Percentiles rank a stretch among this genome's conserved stretches.
Conservation (phyloP, 805 yeast species). For the Candida mattraensis region DNA sequence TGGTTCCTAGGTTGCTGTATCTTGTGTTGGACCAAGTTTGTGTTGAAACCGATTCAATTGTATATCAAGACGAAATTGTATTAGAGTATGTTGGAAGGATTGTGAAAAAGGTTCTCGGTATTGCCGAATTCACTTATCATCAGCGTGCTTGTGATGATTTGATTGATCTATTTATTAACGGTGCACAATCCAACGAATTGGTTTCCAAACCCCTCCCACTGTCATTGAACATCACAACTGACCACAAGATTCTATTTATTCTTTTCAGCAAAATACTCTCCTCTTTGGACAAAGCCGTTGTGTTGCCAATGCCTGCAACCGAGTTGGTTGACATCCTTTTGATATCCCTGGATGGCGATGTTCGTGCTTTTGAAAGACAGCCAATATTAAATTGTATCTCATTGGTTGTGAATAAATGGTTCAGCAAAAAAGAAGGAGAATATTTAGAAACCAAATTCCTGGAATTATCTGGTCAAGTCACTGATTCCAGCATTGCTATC, state of each 20-base stretch:
- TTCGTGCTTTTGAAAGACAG: constrained; percentile 40
- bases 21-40: constrained; percentile 14
- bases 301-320: constrained; percentile 23
- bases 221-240: constrained; percentile 23
- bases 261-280: constrained; percentile 48
- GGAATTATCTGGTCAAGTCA: constrained; percentile 1
- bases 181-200: constrained; percentile 13
- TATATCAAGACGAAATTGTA: constrained; percentile 25
- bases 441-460: constrained; percentile 17
- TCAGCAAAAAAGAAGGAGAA: constrained; percentile 10
- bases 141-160: constrained; percentile 43
- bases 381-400: constrained; percentile 58
- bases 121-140: constrained; percentile 43
- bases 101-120: constrained; percentile 41
- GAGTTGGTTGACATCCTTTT: constrained; percentile 19
- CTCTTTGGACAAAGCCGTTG: constrained; percentile 46
- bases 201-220: constrained; percentile 19
- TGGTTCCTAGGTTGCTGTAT: constrained; percentile 41
- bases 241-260: constrained; percentile 37
- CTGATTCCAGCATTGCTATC: constrained; percentile 2
- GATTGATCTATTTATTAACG: constrained; percentile 36
- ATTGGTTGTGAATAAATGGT: constrained; percentile 59
- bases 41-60: constrained; percentile 12
- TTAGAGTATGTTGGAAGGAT: constrained; percentile 43
- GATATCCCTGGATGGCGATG: constrained; percentile 17